Base-by-base conservation (phyloP, 1,284 basidiomycete species). In the Austroboletus niveus region DNA sequence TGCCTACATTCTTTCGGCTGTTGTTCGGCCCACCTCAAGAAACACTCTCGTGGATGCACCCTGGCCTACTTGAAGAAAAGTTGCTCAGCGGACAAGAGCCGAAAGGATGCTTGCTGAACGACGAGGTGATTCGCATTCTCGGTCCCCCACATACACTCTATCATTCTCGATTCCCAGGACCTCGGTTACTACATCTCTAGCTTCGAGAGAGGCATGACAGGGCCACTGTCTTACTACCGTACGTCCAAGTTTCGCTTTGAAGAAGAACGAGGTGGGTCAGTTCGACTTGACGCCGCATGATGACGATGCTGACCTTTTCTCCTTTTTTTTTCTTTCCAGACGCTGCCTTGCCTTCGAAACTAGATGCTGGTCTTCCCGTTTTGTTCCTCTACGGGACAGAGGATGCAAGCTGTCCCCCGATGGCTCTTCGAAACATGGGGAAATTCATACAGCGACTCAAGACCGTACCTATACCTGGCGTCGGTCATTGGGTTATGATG, bases 191-290 rank as follows among this genome's bases (percentile, higher is more conserved):
- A 85, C 57, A 20, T 73, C 15, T 62, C 72, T 11, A 69, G 76
- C 51, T 73, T 78, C 17, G 59, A 66, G 17, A 70, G 74, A 54
- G 77, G 79, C n/a, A 82, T 89, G 81, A 72, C 74, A 22, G 85
- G 85, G 0, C 84, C 87, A 3, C 65, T 87, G 11, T 85, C 84
- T 52, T 89, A 87, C 63, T 89, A 89, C 57, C 77, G 84, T 29
- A 87, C 84, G 3, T 66, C 70, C 15, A 74, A 75, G 55, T 54
- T 72, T 52, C 75, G 84, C 20, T 79, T 78, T 62, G 77, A 84
- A 15, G 87, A 89, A 66, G 87, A 89, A 68, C 64, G 67, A 62
- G 79, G 85, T 81, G 51, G 43, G 60, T 12, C 9, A 2, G 10
- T 24, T 22, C 2, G 15, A 30, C 46, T 1, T 17, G 12, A 17